Evolutionary conservation across 768 basidiomycete genomes (phyloP).

Genomic region (Gloeopeniophorella convolvens): DNA sequence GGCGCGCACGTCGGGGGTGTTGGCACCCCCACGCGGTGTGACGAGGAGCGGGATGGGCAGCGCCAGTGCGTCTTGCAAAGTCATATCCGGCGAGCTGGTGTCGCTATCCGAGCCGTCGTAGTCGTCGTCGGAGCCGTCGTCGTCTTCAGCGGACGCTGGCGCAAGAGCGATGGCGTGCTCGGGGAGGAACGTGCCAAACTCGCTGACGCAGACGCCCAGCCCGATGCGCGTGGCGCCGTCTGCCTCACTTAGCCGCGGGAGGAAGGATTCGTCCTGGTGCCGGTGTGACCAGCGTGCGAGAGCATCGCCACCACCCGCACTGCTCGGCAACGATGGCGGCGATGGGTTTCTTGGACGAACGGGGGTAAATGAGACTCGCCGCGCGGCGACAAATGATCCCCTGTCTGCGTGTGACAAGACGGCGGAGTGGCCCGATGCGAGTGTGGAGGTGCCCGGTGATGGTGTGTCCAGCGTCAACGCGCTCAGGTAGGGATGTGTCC

Average conservation of each 20-base stretch:
- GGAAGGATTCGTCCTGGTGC: constrained; percentile 2
- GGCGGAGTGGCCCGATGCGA: constrained; percentile 15
- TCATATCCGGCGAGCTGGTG: constrained; percentile 7
- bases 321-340: constrained; percentile 9
- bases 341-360: constrained; percentile 13
- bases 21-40: constrained; percentile 9
- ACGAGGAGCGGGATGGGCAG: constrained; percentile 19
- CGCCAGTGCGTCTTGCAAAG: constrained; percentile 16
- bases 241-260: constrained; percentile 10
- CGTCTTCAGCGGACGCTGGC: too few species aligned
- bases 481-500: too few species aligned
- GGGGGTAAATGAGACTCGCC: too few species aligned
- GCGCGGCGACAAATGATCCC: background rate
- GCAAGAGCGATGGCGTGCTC: too few species aligned
- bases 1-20: constrained; percentile 2
- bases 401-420: background rate
- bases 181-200: constrained; percentile 17
- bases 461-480: too few species aligned
- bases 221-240: constrained; percentile 1
- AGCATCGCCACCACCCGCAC: background rate
- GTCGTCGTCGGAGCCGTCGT: background rate
- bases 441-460: constrained; percentile 12
- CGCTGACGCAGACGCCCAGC: constrained; percentile 6
- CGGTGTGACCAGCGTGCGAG: background rate
- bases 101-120: background rate